Percentiles rank a stretch among this genome's conserved stretches.
phyloP scores from a whole-genome alignment of 257 asterid genomes.

The Prunella vulgaris region DNA sequence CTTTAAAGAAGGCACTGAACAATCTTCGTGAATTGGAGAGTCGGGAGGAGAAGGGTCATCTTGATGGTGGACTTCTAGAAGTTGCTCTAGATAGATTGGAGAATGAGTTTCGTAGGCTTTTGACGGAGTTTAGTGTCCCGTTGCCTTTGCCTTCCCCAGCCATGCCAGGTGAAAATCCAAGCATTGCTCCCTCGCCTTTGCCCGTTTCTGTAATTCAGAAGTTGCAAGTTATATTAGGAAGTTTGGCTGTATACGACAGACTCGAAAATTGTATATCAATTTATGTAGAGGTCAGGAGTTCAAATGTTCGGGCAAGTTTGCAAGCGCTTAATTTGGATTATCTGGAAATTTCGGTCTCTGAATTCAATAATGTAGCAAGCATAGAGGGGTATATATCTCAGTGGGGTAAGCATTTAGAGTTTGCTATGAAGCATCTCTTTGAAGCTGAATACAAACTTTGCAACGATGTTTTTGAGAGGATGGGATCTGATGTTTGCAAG shows the following conservation, averaged over 20 bases:
- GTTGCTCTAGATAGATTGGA: slow-evolving; percentile 63
- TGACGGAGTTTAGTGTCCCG: slow-evolving; percentile 58
- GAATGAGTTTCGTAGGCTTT: slow-evolving; percentile 58
- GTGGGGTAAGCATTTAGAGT: slow-evolving; percentile 93
- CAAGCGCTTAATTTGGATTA: slow-evolving; percentile 84
- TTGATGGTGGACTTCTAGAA: slow-evolving; percentile 87
- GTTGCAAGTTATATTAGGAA: slow-evolving; percentile 74
- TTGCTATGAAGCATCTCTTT: slow-evolving; percentile 77
- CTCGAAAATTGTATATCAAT: slow-evolving; percentile 73
- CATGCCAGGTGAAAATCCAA: slow-evolving; percentile 50
- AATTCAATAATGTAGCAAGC: slow-evolving; percentile 69
- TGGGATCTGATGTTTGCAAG: slow-evolving; percentile 79
- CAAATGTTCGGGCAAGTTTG: slow-evolving; percentile 73
- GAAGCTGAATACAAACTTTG: slow-evolving; percentile 86
- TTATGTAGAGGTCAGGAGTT: slow-evolving; percentile 76
- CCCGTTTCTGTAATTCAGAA: slow-evolving; percentile 70
- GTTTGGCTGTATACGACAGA: slow-evolving; percentile 51
- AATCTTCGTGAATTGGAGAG: slow-evolving; percentile 49
- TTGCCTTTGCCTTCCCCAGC: slow-evolving; percentile 59
- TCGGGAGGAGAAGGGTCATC: slow-evolving; percentile 60
- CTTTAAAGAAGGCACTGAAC: slow-evolving; percentile 48
- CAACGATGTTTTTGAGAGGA: slow-evolving; percentile 75
- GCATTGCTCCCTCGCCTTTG: slow-evolving; percentile 68
- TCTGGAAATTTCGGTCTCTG: slow-evolving; percentile 78
- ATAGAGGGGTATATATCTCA: slow-evolving; percentile 62